A percentile compares a stretch with the other conserved stretches of the same genome.
Conservation (phyloP, 192 early-diverging fungal species). For the Funneliformis geosporum region DNA sequence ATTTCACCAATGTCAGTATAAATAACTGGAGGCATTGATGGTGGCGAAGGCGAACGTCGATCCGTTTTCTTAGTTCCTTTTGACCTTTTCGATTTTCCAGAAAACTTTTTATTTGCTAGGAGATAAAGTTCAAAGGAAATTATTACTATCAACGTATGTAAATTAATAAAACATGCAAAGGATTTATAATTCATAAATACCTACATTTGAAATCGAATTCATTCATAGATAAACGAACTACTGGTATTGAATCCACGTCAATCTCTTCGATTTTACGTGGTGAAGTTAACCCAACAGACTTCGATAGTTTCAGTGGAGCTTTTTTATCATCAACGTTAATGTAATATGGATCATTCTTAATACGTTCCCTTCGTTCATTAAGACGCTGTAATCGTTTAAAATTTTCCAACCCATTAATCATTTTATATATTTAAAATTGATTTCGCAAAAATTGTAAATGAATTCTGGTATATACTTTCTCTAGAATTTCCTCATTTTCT, state of each 20-base stretch:
- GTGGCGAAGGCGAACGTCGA: slow-evolving; percentile 29
- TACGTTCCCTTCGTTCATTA: slow-evolving; percentile 48
- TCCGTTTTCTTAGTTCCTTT: slow-evolving; percentile 41
- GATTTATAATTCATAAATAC: not conserved
- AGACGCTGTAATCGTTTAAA: slow-evolving; percentile 41
- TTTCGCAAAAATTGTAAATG: no score
- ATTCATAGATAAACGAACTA: slow-evolving; percentile 71
- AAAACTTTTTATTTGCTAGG: slow-evolving; percentile 1
- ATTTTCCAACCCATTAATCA: not conserved
- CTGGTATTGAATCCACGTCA: slow-evolving; percentile 81
- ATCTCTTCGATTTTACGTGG: slow-evolving; percentile 51
- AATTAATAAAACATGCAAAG: not conserved
- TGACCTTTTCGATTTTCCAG: slow-evolving; percentile 11
- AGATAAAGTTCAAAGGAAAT: not conserved
- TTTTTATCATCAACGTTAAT: slow-evolving; percentile 52
- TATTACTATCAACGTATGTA: not conserved
- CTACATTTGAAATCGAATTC: slow-evolving; percentile 42
- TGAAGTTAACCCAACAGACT: slow-evolving; percentile 22
- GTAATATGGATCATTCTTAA: slow-evolving; percentile 67
- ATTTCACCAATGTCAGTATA: slow-evolving; percentile 60
- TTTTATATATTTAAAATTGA: not conserved
- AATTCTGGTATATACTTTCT: slow-evolving; percentile 40
- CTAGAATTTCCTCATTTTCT: slow-evolving; percentile 46
- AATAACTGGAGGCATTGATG: slow-evolving; percentile 40
- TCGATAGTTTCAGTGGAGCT: slow-evolving; percentile 36